Percentiles rank a stretch among this genome's conserved stretches.
Conservation (phyloP, 2,329 filamentous ascomycete genomes). For the Ceratocystis lukuohia region DNA sequence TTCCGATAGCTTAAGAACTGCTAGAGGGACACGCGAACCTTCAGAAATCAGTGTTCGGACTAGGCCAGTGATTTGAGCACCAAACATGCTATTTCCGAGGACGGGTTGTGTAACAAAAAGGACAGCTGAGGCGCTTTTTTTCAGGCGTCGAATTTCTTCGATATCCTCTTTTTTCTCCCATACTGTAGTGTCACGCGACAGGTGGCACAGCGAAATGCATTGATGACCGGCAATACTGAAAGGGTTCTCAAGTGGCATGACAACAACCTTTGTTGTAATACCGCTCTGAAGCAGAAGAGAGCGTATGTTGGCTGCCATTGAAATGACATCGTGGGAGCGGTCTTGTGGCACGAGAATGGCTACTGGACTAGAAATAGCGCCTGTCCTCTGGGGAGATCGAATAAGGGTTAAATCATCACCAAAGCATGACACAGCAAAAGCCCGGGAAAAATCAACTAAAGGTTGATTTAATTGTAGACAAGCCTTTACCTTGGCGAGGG, state of each 20-base stretch:
- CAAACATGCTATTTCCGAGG: slow-evolving; percentile 26
- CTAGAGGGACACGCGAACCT: slow-evolving; percentile 27
- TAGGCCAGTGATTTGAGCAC: slow-evolving; percentile 33
- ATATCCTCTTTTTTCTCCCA: slow-evolving; percentile 23
- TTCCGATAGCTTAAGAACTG: slow-evolving; percentile 21
- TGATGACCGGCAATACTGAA: neutral
- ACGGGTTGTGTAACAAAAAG: slow-evolving; percentile 36
- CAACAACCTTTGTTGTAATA: neutral
- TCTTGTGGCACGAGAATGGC: slow-evolving; percentile 11
- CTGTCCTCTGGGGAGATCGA: neutral
- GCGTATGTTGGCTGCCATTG: neutral
- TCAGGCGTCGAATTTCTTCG: slow-evolving; percentile 31
- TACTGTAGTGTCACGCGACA: neutral
- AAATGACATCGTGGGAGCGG: neutral
- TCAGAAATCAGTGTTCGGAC: slow-evolving; percentile 38
- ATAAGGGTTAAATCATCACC: slow-evolving; percentile 9
- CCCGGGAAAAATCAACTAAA: neutral
- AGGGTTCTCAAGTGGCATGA: neutral
- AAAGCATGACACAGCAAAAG: slow-evolving; percentile 6
- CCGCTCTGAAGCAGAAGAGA: neutral
- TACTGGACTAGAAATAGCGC: neutral
- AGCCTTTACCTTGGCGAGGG: neutral
- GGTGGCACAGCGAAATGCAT: slow-evolving; percentile 15
- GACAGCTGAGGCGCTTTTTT: slow-evolving; percentile 28
- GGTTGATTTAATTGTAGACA: slow-evolving; percentile 11